Percentiles rank a stretch among this genome's conserved stretches.
Evolutionary conservation across 352 stramenopile species (phyloP).

Genomic region (Blastocystis sp.): DNA sequence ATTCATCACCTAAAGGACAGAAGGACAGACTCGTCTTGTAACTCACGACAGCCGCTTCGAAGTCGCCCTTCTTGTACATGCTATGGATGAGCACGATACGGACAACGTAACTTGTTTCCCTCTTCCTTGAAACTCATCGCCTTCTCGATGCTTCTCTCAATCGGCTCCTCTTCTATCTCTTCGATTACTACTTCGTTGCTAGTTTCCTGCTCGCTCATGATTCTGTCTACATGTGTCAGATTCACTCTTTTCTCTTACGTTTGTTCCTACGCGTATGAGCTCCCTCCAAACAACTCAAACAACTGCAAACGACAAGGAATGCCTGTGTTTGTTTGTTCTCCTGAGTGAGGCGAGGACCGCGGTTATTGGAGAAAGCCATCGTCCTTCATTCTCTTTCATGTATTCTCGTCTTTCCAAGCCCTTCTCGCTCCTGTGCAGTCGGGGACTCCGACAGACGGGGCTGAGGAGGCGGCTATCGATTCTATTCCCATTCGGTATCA

Average conservation of each 20-base stretch:
- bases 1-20: constrained; percentile 55
- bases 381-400: neutral
- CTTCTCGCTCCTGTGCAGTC: neutral
- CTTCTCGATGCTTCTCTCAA: constrained; percentile 32
- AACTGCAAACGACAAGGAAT: no score
- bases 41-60: constrained; percentile 20
- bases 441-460: neutral
- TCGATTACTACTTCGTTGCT: constrained; percentile 42
- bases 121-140: constrained; percentile 43
- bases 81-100: neutral
- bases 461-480: neutral
- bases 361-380: neutral
- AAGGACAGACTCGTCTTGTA: constrained; percentile 48
- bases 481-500: neutral
- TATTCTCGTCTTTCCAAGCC: neutral
- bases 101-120: constrained; percentile 18
- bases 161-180: constrained; percentile 38
- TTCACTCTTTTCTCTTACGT: no score
- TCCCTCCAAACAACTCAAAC: no score
- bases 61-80: constrained; percentile 63
- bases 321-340: no score
- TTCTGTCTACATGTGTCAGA: neutral
- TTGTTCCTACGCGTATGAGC: no score
- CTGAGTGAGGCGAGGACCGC: neutral
- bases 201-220: neutral